Conservation (phyloP, 1,284 basidiomycete genomes). For the Mrakiaceae sp. region DNA sequence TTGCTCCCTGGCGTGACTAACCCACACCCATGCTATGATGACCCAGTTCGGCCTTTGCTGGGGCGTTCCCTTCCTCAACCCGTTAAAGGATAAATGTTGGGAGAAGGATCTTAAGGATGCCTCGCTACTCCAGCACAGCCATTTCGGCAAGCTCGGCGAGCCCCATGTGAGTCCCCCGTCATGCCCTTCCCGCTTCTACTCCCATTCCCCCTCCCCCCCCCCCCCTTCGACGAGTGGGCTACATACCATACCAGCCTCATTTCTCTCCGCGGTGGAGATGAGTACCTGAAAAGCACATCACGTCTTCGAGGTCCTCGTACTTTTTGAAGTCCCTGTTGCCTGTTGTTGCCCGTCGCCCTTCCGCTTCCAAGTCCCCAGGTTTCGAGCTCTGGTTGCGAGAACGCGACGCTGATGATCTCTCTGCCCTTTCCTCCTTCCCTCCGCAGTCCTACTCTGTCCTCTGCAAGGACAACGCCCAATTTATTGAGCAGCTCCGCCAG, state of each 20-base stretch:
- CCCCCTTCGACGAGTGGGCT: no score
- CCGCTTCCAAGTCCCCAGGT: neutral
- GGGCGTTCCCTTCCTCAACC: slow-evolving; percentile 5
- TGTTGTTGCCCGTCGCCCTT: no score
- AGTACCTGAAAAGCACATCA: no score
- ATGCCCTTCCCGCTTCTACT: no score
- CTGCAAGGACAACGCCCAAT: neutral
- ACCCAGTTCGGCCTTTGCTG: slow-evolving; percentile 2
- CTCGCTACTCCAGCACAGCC: neutral
- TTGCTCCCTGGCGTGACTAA: neutral
- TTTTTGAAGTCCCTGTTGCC: no score
- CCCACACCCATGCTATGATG: no score
- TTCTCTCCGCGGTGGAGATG: no score
- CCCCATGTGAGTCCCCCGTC: neutral
- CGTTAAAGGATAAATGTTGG: neutral
- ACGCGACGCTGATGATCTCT: no score
- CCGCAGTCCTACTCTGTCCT: neutral
- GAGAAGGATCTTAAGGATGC: no score
- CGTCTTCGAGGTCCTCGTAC: no score
- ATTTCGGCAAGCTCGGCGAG: neutral
- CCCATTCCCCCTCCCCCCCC: neutral
- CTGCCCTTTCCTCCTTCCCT: neutral
- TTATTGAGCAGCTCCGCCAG: neutral
- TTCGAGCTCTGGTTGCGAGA: neutral
- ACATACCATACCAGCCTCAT: no score